These are phyloP conservation scores for Helotiales sp. DNA, from an alignment of 2,329 filamentous ascomycete genomes.

Conservation along the genomic window DNA sequence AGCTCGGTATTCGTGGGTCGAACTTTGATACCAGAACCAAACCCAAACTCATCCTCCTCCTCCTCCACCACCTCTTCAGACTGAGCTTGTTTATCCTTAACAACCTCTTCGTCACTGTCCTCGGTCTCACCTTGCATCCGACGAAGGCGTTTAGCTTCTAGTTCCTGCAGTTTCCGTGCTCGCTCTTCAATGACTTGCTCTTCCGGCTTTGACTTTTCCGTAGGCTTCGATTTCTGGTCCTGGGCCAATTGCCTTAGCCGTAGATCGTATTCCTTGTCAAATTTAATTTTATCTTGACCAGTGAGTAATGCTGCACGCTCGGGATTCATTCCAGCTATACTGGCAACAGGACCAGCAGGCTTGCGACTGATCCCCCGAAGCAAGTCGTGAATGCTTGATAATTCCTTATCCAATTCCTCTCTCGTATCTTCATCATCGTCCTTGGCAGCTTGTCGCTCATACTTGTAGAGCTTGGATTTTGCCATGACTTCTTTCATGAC, in stretches of 20 bases:
- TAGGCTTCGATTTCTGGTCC: slow-evolving; percentile 82
- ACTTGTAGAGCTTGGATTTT: slow-evolving; percentile 94
- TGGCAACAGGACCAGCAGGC: slow-evolving; percentile 39
- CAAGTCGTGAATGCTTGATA: slow-evolving; percentile 73
- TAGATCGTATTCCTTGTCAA: slow-evolving; percentile 86
- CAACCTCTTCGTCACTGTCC: slow-evolving; percentile 63
- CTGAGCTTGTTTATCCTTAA: slow-evolving; percentile 40
- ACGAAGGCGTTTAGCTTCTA: slow-evolving; percentile 79
- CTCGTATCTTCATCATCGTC: slow-evolving; percentile 91
- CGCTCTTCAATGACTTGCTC: slow-evolving; percentile 82
- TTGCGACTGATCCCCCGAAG: slow-evolving; percentile 58
- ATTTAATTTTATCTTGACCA: slow-evolving; percentile 61
- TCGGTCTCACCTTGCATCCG: slow-evolving; percentile 86
- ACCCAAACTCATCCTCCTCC: slow-evolving; percentile 58
- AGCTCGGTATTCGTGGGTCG: slow-evolving; percentile 51
- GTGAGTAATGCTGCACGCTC: slow-evolving; percentile 61
- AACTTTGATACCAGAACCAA: slow-evolving; percentile 59
- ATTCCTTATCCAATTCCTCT: slow-evolving; percentile 79
- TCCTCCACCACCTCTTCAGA: slow-evolving; percentile 38
- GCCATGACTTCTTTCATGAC: slow-evolving; percentile 98
- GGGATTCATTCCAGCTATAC: slow-evolving; percentile 56
- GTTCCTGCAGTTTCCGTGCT: slow-evolving; percentile 70
- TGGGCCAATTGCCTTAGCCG: slow-evolving; percentile 78
- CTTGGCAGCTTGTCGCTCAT: slow-evolving; percentile 87
- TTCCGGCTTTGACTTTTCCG: slow-evolving; percentile 86